Conservation (phyloP, 1,139 yeast species). For the Saccharomyces hybrid region DNA sequence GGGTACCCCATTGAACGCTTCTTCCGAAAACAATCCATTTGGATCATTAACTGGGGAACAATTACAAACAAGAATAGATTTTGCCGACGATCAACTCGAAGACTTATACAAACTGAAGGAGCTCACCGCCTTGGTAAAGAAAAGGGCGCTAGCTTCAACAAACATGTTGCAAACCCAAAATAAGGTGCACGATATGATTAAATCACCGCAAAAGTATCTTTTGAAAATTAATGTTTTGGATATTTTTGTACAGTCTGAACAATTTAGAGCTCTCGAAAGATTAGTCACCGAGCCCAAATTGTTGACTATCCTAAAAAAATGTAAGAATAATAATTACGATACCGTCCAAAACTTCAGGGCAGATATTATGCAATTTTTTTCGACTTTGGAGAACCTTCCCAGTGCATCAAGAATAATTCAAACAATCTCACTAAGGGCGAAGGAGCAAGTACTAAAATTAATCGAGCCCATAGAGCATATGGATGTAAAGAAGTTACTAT, state of each 20-base stretch:
- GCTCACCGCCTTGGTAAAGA: slow-evolving; percentile 34
- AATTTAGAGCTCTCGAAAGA: slow-evolving; percentile 24
- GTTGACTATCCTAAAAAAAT: slow-evolving; percentile 23
- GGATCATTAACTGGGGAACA: slow-evolving; percentile 40
- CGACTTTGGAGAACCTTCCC: slow-evolving; percentile 7
- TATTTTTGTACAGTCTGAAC: slow-evolving; percentile 20
- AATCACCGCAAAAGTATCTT: slow-evolving; percentile 14
- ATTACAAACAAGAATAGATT: slow-evolving; percentile 40
- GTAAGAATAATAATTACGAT: slow-evolving; percentile 22
- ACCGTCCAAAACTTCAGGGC: slow-evolving; percentile 25
- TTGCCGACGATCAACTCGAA: slow-evolving; percentile 39
- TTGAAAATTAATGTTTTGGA: slow-evolving; percentile 18
- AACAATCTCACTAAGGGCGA: not conserved
- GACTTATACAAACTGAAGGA: slow-evolving; percentile 46
- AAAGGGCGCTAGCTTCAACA: slow-evolving; percentile 33
- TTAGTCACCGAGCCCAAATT: slow-evolving; percentile 13
- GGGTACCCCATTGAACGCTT: slow-evolving; percentile 69
- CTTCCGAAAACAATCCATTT: slow-evolving; percentile 45
- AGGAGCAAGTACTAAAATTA: slow-evolving; percentile 4
- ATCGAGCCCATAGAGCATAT: slow-evolving; percentile 17
- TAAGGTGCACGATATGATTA: slow-evolving; percentile 20
- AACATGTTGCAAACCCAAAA: slow-evolving; percentile 21
- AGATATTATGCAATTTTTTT: slow-evolving; percentile 21
- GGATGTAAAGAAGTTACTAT: slow-evolving; percentile 11
- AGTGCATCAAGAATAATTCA: slow-evolving; percentile 8